These are phyloP conservation scores for Neurospora intermedia DNA, from an alignment of 495 filamentous ascomycete species.

Conservation along the genomic window DNA sequence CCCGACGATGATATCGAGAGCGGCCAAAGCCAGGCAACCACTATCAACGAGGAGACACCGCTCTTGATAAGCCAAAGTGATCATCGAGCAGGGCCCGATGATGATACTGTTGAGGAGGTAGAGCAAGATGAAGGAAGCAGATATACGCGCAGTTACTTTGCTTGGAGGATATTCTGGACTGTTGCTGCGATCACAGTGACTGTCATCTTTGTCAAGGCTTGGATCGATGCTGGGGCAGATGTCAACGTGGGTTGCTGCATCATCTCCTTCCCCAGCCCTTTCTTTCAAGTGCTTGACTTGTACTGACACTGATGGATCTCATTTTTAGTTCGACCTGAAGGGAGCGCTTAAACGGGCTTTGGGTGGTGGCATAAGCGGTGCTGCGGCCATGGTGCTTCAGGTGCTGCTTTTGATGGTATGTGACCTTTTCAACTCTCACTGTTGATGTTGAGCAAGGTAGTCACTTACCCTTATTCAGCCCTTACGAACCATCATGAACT, in stretches of 20 bases:
- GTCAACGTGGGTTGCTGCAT: conserved; percentile 12
- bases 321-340: conserved; percentile 18
- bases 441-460: background rate
- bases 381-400: conserved; percentile 26
- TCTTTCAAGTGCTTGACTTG: too few relatives aligned
- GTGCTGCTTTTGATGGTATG: conserved; percentile 25
- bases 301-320: background rate
- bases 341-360: conserved; percentile 19
- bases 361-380: conserved; percentile 22
- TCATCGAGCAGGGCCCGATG: background rate
- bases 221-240: conserved; percentile 22
- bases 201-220: conserved; percentile 21
- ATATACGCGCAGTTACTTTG: background rate
- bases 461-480: conserved; percentile 7
- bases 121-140: background rate
- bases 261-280: too few relatives aligned
- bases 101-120: background rate
- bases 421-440: background rate
- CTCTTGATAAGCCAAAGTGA: background rate
- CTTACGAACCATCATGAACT: conserved; percentile 28
- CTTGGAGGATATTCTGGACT: conserved; percentile 18
- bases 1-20: background rate
- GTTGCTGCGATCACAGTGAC: conserved; percentile 8
- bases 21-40: background rate
- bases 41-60: background rate